Evolutionary conservation across 345 rosid species (phyloP).

Genomic region (Salix koriyanagi): DNA sequence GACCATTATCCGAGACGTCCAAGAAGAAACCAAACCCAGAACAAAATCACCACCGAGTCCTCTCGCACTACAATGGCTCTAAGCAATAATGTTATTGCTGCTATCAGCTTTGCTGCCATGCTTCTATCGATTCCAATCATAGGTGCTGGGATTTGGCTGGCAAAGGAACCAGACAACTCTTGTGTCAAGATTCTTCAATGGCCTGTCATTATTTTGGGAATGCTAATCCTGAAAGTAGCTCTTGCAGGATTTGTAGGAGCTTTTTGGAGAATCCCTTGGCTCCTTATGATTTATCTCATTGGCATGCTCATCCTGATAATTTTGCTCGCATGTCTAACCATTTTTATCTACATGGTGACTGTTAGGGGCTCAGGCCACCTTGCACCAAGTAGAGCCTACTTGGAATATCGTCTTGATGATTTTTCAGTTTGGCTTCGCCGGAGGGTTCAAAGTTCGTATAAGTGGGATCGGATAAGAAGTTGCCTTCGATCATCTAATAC

Average conservation of each 20-base stretch:
- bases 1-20: background rate
- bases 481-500: slow-evolving; percentile 61
- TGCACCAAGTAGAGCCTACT: slow-evolving; percentile 68
- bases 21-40: background rate
- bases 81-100: slow-evolving; percentile 76
- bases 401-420: slow-evolving; percentile 74
- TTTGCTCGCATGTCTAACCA: slow-evolving; percentile 56
- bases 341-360: slow-evolving; percentile 76
- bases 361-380: slow-evolving; percentile 68
- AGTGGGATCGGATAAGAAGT: slow-evolving; percentile 73
- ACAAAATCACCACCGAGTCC: background rate
- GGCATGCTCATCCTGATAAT: slow-evolving; percentile 74
- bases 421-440: slow-evolving; percentile 72
- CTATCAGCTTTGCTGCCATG: slow-evolving; percentile 78
- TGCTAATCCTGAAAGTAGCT: slow-evolving; percentile 60
- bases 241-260: slow-evolving; percentile 79
- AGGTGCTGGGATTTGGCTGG: slow-evolving; percentile 87
- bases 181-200: slow-evolving; percentile 84
- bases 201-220: slow-evolving; percentile 83
- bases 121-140: slow-evolving; percentile 82
- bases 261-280: slow-evolving; percentile 81
- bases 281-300: slow-evolving; percentile 62
- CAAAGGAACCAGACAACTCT: slow-evolving; percentile 66
- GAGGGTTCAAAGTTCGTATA: slow-evolving; percentile 59
- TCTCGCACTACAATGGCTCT: slow-evolving; percentile 45